Evolutionary conservation across 139 green algal genomes (phyloP).

Genomic region (Closterium sp.): DNA sequence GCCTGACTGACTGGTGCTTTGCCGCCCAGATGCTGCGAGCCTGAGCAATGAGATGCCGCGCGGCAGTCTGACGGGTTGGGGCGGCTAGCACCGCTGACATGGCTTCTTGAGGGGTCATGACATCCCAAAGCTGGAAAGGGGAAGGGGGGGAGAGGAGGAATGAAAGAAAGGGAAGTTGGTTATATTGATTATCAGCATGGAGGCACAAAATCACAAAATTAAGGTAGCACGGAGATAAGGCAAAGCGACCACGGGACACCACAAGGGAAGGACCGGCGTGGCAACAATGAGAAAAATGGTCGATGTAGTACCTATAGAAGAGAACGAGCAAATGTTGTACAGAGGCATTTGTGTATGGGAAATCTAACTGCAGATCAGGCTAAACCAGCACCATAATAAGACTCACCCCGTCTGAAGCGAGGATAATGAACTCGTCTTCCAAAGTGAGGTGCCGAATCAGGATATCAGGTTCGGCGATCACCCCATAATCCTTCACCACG

Average conservation of each 20-base stretch:
- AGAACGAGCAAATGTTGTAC: too few species aligned
- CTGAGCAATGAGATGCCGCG: background rate
- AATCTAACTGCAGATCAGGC: background rate
- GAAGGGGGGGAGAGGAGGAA: background rate
- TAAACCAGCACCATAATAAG: background rate
- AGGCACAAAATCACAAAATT: too few species aligned
- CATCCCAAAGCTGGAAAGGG: background rate
- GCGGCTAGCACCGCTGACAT: background rate
- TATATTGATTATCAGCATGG: too few species aligned
- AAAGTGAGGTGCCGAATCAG: background rate
- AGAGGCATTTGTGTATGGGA: too few species aligned
- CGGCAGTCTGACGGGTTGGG: background rate
- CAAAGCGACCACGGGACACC: too few species aligned
- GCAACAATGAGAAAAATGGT: too few species aligned
- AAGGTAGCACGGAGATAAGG: too few species aligned
- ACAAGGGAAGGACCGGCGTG: too few species aligned
- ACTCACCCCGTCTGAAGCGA: constrained; percentile 40
- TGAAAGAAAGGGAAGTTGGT: background rate
- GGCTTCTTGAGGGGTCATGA: background rate
- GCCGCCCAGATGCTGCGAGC: background rate
- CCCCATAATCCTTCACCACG: constrained; percentile 9
- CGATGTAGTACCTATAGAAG: too few species aligned
- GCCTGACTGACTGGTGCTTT: background rate
- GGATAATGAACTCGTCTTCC: constrained; percentile 31
- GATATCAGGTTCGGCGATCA: constrained; percentile 4